Conservation (phyloP, 1,284 basidiomycete genomes). For the Athelia sp. region DNA sequence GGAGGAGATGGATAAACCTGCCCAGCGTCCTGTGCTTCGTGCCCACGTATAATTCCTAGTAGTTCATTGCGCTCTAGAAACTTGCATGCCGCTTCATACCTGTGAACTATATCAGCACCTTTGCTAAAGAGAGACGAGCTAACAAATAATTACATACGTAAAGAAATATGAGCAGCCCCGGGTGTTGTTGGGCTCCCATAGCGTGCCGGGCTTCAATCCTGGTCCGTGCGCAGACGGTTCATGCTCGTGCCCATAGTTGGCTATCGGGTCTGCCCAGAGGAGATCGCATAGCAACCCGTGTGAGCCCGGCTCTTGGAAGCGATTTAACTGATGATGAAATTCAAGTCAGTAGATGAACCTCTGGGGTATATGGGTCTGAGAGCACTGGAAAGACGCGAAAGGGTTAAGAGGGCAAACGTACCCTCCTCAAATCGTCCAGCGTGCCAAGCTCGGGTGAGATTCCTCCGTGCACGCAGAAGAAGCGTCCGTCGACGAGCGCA, state of each 20-base stretch:
- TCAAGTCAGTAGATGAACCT: neutral
- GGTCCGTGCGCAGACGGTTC: slow-evolving; percentile 31
- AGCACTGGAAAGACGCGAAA: slow-evolving; percentile 7
- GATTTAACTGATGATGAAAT: slow-evolving; percentile 57
- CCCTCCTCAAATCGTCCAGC: slow-evolving; percentile 76
- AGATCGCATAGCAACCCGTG: slow-evolving; percentile 93
- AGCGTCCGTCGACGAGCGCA: slow-evolving; percentile 93
- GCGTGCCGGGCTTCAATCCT: slow-evolving; percentile 36
- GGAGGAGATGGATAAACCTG: no score
- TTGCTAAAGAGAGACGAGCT: no score
- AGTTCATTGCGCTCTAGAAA: slow-evolving; percentile 93
- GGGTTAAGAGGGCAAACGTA: no score
- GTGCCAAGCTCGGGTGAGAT: slow-evolving; percentile 87
- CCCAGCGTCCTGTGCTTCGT: slow-evolving; percentile 98
- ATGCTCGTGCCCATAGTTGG: slow-evolving; percentile 67
- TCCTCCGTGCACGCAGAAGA: slow-evolving; percentile 98
- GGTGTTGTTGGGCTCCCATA: slow-evolving; percentile 85
- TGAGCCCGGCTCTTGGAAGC: slow-evolving; percentile 93
- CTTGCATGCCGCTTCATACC: slow-evolving; percentile 89
- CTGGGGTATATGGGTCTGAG: neutral
- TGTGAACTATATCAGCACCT: no score
- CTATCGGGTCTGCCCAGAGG: slow-evolving; percentile 91
- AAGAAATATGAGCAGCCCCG: slow-evolving; percentile 95
- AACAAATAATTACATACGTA: slow-evolving; percentile 79
- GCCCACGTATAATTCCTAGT: slow-evolving; percentile 92